Percentiles rank a stretch among this genome's conserved stretches.
phyloP scores from a whole-genome alignment of 768 basidiomycete species.

The Leucocoprinus leucothites region DNA sequence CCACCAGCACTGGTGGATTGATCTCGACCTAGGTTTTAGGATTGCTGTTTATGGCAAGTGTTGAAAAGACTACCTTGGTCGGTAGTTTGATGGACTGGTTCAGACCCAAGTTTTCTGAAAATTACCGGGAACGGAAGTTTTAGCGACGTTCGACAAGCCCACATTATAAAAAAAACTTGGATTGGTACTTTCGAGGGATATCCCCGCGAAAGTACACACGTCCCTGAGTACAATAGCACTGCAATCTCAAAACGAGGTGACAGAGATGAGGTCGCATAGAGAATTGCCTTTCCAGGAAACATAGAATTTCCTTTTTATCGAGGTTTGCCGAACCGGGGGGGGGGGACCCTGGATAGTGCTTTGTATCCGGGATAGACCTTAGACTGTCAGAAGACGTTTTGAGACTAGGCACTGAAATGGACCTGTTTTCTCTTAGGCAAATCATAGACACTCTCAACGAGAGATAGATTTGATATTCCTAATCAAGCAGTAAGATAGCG shows the following conservation, averaged over 20 bases:
- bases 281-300: slow-evolving; percentile 1
- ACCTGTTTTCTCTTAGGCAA: too few species aligned
- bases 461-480: too few species aligned
- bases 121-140: not conserved
- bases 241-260: not conserved
- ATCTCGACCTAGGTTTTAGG: slow-evolving; percentile 4
- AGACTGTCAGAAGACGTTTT: too few species aligned
- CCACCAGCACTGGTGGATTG: slow-evolving; percentile 5
- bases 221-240: not conserved
- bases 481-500: too few species aligned
- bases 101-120: slow-evolving; percentile 3
- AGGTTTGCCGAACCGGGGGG: not conserved
- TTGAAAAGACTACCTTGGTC: not conserved
- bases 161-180: not conserved
- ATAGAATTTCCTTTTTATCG: not conserved
- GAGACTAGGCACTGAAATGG: too few species aligned
- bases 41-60: slow-evolving; percentile 4
- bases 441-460: too few species aligned
- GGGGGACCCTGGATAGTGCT: too few species aligned
- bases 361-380: too few species aligned
- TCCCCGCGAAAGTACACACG: not conserved
- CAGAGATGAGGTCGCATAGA: too few species aligned
- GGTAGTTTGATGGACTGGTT: slow-evolving; percentile 10
- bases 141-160: not conserved
- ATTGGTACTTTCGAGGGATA: not conserved